Base-by-base conservation (phyloP, 1,284 basidiomycete genomes). In the Rhizoctonia solani region DNA sequence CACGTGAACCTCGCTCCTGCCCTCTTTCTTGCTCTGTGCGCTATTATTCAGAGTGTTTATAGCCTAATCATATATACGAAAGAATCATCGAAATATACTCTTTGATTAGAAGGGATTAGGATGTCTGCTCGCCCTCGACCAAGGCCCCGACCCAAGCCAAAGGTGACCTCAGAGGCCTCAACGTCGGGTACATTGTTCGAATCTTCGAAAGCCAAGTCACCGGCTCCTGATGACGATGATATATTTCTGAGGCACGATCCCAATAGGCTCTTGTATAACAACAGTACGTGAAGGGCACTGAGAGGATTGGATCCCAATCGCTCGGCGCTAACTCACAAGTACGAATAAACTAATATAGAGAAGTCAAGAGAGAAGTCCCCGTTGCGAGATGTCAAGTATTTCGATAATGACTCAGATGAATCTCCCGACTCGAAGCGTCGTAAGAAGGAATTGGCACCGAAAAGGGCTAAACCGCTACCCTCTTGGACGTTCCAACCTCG, bases 371-470 rank as follows among this genome's bases (percentile, higher is more conserved):
- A 49, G 11, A 49, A 54, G 25, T 65, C 61, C 54, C 61, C 61
- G 23, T 25, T 30, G 5, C 56, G 23, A 21, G 61, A 65, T 46
- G 61, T 65, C n/a, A 65, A 50, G 37, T 65, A 65, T 32, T 65
- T 65, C 29, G 50, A 53, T 23, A 4, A 47, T 19, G 50, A 42
- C 27, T 19, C 49, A 21, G 61, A 54, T 4, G 61, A 44, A 1
- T 65, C 61, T 5, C 61, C 61, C 34, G 61, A 54, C 32, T 65
- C 61, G 6, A 65, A 65, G 27, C 39, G 61, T 19, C 61, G 61
- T 39, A 42, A 52, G n/a, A 42, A 54, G 29, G 50, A 54, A 34
- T 11, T 41, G 27, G 50, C 49, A 3, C 50, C 30, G 21, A 53
- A 50, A 25, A 30, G 61, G n/a, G 29, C 37, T 4, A 65, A 65